Conservation (phyloP, 306 rosid species). For the Luffa aegyptiaca region DNA sequence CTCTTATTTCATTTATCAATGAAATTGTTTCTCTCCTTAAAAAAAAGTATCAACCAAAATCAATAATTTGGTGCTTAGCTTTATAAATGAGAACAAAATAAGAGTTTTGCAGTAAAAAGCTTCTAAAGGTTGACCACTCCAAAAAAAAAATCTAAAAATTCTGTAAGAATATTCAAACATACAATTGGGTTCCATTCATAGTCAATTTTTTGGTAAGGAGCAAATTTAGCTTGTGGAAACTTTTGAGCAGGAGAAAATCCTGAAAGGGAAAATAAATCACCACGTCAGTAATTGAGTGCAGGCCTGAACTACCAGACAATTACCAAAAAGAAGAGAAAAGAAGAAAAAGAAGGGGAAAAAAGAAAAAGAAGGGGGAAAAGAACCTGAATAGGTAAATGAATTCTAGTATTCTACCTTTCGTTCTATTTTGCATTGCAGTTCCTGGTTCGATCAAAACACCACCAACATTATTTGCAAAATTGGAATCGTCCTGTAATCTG, state of each 20-base stretch:
- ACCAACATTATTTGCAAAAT: conserved; percentile 44
- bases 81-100: conserved; percentile 10
- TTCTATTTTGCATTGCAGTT: conserved; percentile 23
- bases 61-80: neutral
- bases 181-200: conserved; percentile 84
- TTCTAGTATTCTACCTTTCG: conserved; percentile 32
- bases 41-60: neutral
- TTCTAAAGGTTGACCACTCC: neutral
- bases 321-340: neutral
- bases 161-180: conserved; percentile 12
- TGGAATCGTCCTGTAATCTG: conserved; percentile 49
- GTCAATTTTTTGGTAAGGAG: conserved; percentile 51
- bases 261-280: conserved; percentile 23
- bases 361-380: conserved; percentile 1
- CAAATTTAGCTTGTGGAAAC: conserved; percentile 75
- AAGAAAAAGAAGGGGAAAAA: neutral
- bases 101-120: neutral
- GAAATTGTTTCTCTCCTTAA: no score
- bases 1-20: no score
- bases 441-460: conserved; percentile 58
- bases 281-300: conserved; percentile 18
- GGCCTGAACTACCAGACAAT: neutral
- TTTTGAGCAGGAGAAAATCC: conserved; percentile 78
- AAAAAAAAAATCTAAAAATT: neutral
- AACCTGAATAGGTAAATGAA: conserved; percentile 5